Conservation (phyloP, 768 basidiomycete genomes). For the Gloeopeniophorella convolvens region DNA sequence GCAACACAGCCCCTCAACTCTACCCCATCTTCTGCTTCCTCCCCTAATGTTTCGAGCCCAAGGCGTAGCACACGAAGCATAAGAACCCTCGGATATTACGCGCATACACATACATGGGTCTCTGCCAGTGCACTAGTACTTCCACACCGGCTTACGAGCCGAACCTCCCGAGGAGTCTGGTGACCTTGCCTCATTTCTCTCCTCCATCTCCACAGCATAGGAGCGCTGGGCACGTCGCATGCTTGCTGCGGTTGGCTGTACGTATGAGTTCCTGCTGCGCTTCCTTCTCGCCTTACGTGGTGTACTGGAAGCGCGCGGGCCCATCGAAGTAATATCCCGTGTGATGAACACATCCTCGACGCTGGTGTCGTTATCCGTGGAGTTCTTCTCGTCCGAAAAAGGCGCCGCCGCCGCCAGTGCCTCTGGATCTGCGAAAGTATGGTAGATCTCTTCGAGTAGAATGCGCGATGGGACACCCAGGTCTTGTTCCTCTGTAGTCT, state of each 20-base stretch:
- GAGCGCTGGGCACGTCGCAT: conserved; percentile 1
- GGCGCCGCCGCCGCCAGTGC: conserved; percentile 4
- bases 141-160: conserved; percentile 16
- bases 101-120: too few relatives aligned
- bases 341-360: conserved; percentile 12
- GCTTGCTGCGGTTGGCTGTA: conserved; percentile 13
- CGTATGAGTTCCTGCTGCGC: conserved; percentile 9
- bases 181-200: conserved; percentile 12
- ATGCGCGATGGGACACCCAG: conserved; percentile 19
- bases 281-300: conserved; percentile 7
- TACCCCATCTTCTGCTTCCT: too few relatives aligned
- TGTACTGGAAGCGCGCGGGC: conserved; percentile 13
- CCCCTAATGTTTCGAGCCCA: too few relatives aligned
- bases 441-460: conserved; percentile 21
- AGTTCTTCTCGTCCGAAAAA: conserved; percentile 8
- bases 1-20: too few relatives aligned
- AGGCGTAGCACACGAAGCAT: too few relatives aligned
- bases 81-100: too few relatives aligned
- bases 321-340: background rate
- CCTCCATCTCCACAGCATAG: background rate
- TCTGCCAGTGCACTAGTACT: conserved; percentile 8
- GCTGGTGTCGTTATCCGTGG: background rate
- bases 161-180: conserved; percentile 11
- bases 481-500: conserved; percentile 10
- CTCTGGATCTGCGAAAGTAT: conserved; percentile 14